phyloP scores from a whole-genome alignment of 257 asterid species.

The Nicotiana undulata region DNA sequence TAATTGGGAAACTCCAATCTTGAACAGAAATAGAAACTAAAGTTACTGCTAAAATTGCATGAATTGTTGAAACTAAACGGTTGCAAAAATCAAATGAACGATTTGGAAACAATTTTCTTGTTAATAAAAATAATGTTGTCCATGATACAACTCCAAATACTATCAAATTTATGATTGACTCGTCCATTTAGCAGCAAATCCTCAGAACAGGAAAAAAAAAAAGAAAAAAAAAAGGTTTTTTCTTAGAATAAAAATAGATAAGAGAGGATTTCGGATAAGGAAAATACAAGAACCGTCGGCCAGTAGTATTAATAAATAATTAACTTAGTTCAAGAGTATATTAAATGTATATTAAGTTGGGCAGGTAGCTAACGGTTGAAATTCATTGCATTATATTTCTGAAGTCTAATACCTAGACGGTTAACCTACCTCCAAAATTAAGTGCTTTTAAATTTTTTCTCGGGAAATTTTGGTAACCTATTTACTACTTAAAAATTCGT shows the following conservation, averaged over 20 bases:
- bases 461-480: neutral
- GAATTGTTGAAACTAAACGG: conserved; percentile 60
- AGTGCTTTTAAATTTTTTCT: neutral
- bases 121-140: conserved; percentile 45
- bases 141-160: conserved; percentile 48
- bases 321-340: neutral
- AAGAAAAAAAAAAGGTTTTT: neutral
- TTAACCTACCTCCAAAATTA: neutral
- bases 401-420: neutral
- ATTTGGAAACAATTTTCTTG: conserved; percentile 28
- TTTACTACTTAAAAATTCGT: too few relatives aligned
- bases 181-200: conserved; percentile 39
- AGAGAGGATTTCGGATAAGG: neutral
- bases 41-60: conserved; percentile 51
- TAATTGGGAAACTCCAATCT: conserved; percentile 73
- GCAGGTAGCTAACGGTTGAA: neutral
- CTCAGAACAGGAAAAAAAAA: neutral
- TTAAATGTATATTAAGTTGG: neutral
- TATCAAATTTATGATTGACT: conserved; percentile 29
- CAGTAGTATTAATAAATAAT: neutral
- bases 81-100: conserved; percentile 79
- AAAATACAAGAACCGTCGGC: neutral
- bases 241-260: neutral
- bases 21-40: conserved; percentile 57
- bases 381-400: neutral